These are phyloP conservation scores for Pistacia atlantica DNA, from an alignment of 345 rosid genomes.

Conservation along the genomic window DNA sequence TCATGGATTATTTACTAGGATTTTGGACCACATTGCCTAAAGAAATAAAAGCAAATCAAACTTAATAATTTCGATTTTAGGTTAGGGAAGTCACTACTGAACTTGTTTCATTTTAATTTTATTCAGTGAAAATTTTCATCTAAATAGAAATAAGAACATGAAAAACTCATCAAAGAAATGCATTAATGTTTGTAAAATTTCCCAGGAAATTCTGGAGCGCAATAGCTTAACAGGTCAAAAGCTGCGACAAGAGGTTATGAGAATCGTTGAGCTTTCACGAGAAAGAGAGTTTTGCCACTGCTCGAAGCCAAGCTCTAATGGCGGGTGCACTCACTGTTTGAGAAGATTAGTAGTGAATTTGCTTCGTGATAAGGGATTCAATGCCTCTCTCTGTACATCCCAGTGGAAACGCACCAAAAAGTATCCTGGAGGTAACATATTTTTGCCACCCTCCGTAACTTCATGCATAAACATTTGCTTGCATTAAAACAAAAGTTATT, in stretches of 20 bases:
- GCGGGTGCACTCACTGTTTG: conserved; percentile 35
- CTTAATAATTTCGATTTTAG: too few relatives aligned
- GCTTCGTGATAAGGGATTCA: conserved; percentile 36
- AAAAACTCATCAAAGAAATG: not conserved
- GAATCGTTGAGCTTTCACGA: conserved; percentile 29
- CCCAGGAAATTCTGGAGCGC: conserved; percentile 46
- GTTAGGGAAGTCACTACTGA: too few relatives aligned
- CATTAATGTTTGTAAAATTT: not conserved
- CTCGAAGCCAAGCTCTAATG: conserved; percentile 23
- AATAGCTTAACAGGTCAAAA: conserved; percentile 23
- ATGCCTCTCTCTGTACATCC: conserved; percentile 39
- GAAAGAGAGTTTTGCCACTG: conserved; percentile 31
- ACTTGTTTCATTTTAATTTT: too few relatives aligned
- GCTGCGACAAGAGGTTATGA: conserved; percentile 35
- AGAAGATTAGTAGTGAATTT: conserved; percentile 30
- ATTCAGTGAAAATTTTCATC: not conserved
- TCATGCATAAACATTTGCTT: too few relatives aligned
- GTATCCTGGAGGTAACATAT: conserved; percentile 40
- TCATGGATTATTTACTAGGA: too few relatives aligned
- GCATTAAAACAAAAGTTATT: too few relatives aligned
- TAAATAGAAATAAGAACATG: not conserved
- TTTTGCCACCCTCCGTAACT: too few relatives aligned
- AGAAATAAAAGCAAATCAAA: too few relatives aligned
- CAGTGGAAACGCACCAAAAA: conserved; percentile 46
- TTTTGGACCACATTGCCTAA: too few relatives aligned